A percentile compares a stretch with the other conserved stretches of the same genome.
Evolutionary conservation across 257 asterid species (phyloP).

Genomic region (Solanum appendiculatum): DNA sequence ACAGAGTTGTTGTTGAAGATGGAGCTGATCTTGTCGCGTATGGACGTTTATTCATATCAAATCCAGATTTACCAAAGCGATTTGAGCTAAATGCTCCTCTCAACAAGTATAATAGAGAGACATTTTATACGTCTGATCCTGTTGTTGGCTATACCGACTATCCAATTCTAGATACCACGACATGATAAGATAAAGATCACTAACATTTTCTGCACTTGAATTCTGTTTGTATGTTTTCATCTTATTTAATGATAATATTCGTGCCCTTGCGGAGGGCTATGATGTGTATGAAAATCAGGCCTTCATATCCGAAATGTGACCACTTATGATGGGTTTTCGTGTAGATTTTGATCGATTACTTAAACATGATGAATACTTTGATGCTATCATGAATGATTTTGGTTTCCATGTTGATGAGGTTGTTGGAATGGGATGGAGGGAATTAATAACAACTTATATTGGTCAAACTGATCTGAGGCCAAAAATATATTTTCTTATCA

Average conservation of each 20-base stretch:
- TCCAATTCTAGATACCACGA: neutral
- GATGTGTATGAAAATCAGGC: constrained; percentile 47
- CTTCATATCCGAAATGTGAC: constrained; percentile 51
- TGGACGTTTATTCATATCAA: neutral
- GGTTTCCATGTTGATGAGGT: constrained; percentile 45
- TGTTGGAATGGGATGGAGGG: no score
- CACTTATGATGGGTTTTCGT: constrained; percentile 52
- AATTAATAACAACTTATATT: no score
- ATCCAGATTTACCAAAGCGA: neutral
- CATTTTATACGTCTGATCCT: neutral
- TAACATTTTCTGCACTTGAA: neutral
- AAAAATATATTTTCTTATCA: no score
- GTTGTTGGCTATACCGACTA: neutral
- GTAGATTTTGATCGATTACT: constrained; percentile 40
- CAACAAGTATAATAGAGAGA: neutral
- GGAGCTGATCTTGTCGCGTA: neutral
- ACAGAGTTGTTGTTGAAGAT: neutral
- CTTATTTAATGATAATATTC: no score
- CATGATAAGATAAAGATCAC: neutral
- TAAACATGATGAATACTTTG: constrained; percentile 46
- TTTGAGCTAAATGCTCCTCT: neutral
- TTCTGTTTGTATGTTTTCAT: neutral
- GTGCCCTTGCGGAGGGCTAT: no score
- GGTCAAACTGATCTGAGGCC: no score
- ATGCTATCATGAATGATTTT: constrained; percentile 42